These are phyloP conservation scores for Termitomyces heimii DNA, from an alignment of 768 basidiomycete genomes.

Conservation along the genomic window DNA sequence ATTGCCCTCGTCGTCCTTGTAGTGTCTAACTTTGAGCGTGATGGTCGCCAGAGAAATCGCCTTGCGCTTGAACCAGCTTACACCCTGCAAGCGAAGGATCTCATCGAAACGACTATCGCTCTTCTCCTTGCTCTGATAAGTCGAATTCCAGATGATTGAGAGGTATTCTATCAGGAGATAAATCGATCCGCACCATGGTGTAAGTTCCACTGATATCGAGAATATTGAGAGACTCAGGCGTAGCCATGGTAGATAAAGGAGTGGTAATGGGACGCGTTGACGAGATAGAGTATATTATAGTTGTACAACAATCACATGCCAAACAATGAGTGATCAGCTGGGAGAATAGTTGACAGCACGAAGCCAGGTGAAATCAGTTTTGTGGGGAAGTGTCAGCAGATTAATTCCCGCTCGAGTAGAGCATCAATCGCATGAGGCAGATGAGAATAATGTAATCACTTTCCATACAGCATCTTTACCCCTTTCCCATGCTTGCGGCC, in stretches of 20 bases:
- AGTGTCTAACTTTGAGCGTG: constrained; percentile 59
- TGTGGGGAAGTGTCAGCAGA: background rate
- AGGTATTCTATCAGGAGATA: background rate
- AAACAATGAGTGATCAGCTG: background rate
- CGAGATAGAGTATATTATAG: constrained; percentile 2
- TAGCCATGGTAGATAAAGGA: constrained; percentile 45
- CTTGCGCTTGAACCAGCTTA: constrained; percentile 66
- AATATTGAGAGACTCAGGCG: constrained; percentile 52
- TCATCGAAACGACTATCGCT: constrained; percentile 51
- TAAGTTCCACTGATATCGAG: constrained; percentile 59
- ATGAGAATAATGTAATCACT: constrained; percentile 58
- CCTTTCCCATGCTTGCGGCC: constrained; percentile 82
- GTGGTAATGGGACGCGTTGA: background rate
- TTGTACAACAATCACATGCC: constrained; percentile 5
- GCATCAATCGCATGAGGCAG: background rate
- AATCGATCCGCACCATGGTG: constrained; percentile 39
- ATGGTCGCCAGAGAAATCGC: constrained; percentile 52
- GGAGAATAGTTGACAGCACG: background rate
- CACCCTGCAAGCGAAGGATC: constrained; percentile 65
- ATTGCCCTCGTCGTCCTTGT: constrained; percentile 47
- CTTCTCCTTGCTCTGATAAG: constrained; percentile 57
- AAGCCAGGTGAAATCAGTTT: background rate
- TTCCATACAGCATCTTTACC: constrained; percentile 81
- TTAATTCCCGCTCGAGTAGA: background rate
- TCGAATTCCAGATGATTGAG: background rate